phyloP scores from a whole-genome alignment of 2,329 filamentous ascomycete species.

The Thyridium curvatum region DNA sequence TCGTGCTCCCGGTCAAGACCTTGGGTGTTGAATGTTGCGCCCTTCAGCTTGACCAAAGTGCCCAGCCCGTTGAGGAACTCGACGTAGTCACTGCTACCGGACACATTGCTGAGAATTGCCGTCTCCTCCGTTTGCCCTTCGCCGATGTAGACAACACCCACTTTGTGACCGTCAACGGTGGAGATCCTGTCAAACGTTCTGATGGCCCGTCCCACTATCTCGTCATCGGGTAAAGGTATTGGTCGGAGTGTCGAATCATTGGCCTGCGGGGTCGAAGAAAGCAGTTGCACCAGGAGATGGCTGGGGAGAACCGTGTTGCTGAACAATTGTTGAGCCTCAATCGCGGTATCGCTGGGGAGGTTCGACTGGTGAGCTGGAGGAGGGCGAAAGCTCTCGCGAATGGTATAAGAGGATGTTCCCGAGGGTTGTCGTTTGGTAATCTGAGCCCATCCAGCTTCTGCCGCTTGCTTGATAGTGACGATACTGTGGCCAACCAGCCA shows the following conservation, averaged over 20 bases:
- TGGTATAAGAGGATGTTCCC: constrained; percentile 53
- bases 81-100: constrained; percentile 81
- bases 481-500: constrained; percentile 72
- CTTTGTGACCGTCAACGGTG: constrained; percentile 90
- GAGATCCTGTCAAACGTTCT: constrained; percentile 79
- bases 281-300: constrained; percentile 64
- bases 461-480: constrained; percentile 63
- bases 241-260: constrained; percentile 55
- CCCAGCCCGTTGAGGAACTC: constrained; percentile 79
- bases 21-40: constrained; percentile 85
- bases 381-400: constrained; percentile 53
- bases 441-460: constrained; percentile 60
- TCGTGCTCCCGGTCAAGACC: constrained; percentile 76
- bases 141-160: constrained; percentile 89
- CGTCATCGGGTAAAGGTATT: constrained; percentile 66
- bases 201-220: constrained; percentile 67
- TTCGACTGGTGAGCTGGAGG: constrained; percentile 48
- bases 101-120: constrained; percentile 81
- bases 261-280: constrained; percentile 55
- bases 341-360: constrained; percentile 36
- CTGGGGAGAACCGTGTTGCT: constrained; percentile 64
- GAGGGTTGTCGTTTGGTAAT: constrained; percentile 67
- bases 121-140: constrained; percentile 76
- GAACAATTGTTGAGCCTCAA: constrained; percentile 43
- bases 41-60: constrained; percentile 72